Percentiles rank a stretch among this genome's conserved stretches.
Evolutionary conservation across 2,329 filamentous ascomycete genomes (phyloP).

Genomic region (Monilinia vaccinii-corymbosi): DNA sequence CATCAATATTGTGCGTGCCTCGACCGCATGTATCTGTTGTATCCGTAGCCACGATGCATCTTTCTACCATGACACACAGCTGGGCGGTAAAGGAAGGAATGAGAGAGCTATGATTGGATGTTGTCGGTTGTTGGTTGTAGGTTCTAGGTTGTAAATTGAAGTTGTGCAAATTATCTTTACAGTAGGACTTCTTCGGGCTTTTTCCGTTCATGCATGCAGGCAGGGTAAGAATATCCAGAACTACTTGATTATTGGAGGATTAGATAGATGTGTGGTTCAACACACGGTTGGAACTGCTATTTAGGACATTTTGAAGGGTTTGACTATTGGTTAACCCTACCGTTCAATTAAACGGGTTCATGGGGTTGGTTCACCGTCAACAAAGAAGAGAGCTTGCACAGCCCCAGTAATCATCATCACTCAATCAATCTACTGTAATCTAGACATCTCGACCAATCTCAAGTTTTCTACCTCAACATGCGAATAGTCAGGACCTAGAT

Average conservation of each 20-base stretch:
- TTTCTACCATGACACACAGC: background rate
- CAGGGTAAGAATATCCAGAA: background rate
- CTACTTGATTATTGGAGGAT: background rate
- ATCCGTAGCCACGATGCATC: background rate
- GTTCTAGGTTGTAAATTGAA: background rate
- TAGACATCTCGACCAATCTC: background rate
- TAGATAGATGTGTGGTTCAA: background rate
- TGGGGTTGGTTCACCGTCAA: no score
- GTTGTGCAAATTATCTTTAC: background rate
- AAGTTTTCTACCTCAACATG: background rate
- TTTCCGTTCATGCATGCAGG: background rate
- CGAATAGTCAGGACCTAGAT: no score
- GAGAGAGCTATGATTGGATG: background rate
- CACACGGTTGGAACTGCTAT: background rate
- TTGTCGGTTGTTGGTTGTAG: no score
- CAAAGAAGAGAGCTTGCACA: background rate
- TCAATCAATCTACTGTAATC: background rate
- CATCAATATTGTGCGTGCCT: background rate
- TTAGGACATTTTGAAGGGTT: background rate
- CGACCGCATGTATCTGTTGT: no score
- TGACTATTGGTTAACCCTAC: background rate
- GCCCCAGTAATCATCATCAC: background rate
- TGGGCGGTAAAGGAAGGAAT: background rate
- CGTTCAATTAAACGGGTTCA: no score
- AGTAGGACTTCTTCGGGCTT: background rate